Base-by-base conservation (phyloP, 139 green algal genomes). In the Zygnema cylindricum region DNA sequence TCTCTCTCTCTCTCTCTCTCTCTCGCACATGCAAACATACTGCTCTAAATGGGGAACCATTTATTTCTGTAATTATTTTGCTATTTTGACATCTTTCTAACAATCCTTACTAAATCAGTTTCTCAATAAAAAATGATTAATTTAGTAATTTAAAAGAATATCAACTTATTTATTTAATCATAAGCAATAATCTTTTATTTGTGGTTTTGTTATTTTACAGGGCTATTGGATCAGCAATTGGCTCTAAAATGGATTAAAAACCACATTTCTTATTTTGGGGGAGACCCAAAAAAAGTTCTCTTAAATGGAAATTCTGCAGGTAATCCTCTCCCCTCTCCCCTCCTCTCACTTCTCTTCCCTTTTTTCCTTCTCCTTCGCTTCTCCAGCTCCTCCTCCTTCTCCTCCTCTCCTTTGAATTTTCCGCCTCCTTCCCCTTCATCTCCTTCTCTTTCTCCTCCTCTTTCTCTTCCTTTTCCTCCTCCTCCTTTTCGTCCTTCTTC, bases 181-280 rank as follows among this genome's bases (percentile, higher is more conserved):
- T 7, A 63, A 63, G 16, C 7, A 25, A 16, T 7, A 7, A 63
- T 7, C 49, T 63, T 16, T 16, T 25, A 63, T 63, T 16, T 25
- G 49, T 16, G 49, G n/a, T n/a, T n/a, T n/a, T n/a, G n/a, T n/a
- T n/a, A n/a, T n/a, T 79, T 39, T 79, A 38, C 78, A 85, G 78
- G 78, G 38, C 41, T 85, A 41, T 25, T 85, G 78, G 78, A 85
- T 63, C 78, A 85, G 38, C 78, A 85, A 41, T 0, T 85, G 35
- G 78, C 78, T 55, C 38, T 85, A 22, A 85, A 73, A 41, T 85
- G 78, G 78, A 85, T 85, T 33, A 16, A 77, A 30, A 30, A 85
- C 49, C 69, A 85, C 41, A 85, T 85, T 25, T 23, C 40, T 11
- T 85, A 78, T 41, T 85, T 85, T 41, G 78, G 78, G 35, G 78